Evolutionary conservation across 352 stramenopile species (phyloP), one percentile per base, ranked within the genome.

Genomic region (Pythium chondricola): DNA sequence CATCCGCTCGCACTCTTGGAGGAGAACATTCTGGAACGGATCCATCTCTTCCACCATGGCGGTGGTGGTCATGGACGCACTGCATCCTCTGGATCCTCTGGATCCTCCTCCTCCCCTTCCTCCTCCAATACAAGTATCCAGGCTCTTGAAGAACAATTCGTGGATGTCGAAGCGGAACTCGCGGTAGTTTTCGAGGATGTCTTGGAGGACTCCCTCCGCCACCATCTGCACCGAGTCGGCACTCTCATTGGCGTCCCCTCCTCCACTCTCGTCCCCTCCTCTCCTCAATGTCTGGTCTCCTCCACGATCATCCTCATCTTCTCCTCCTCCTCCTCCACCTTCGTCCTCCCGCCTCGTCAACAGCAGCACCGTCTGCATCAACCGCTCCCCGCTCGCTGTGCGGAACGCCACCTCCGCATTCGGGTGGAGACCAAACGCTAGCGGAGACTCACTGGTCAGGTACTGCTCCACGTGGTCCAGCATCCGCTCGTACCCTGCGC

Each of bases 331-430:
- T 13, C 46, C 66, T 13, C 69, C 48, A 25, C 57, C 51, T 11
- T 67, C 67, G 21, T 81, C 63, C 33, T 84, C 79, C 21, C 67
- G 71, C 6, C 55, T 65, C 11, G 65, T 68, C 13, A 97, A 66
- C 6, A 91, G 46, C n/a, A 96, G 36, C 31, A 96, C 79, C 10
- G 81, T 77, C 47, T 77, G 56, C 32, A 96, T 66, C 18, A 97
- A 58, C 8, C 69, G 64, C 18, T 95, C 81, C 0, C 83, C 86
- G 32, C 78, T 71, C 9, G 89, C 71, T 10, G 88, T 97, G 18
- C 86, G 81, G 55, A 97, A 97, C 16, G 80, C 83, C 13, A 97
- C 93, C 56, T 97, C 89, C 6, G 88, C 85, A 61, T 97, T 97
- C n/a, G 90, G 84, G 47, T 97, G 90, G 35, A 97, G 37, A 0